phyloP scores from a whole-genome alignment of 2,329 filamentous ascomycete genomes.

The Hymenoscyphus salicellus region DNA sequence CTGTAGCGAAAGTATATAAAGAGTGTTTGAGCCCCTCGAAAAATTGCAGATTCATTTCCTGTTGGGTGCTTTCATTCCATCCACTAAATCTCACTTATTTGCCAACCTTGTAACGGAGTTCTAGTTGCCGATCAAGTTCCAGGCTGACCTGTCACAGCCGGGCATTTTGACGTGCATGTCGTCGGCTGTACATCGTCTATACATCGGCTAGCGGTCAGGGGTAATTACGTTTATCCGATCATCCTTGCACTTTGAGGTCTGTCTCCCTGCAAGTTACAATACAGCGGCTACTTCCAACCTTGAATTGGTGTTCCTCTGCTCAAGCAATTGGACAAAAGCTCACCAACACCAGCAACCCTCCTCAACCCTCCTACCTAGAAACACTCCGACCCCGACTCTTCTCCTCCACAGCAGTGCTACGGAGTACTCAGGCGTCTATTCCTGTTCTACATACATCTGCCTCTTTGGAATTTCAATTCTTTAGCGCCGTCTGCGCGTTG shows the following conservation, averaged over 20 bases:
- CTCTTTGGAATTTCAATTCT: neutral
- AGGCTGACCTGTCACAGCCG: neutral
- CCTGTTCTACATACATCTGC: neutral
- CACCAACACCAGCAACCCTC: neutral
- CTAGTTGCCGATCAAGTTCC: neutral
- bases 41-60: constrained; percentile 17
- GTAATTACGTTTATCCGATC: too few species aligned
- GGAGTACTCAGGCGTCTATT: neutral
- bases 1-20: constrained; percentile 31
- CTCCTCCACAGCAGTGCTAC: neutral
- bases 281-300: neutral
- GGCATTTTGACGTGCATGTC: neutral
- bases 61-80: constrained; percentile 20
- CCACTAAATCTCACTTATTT: neutral
- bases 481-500: neutral
- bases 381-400: neutral
- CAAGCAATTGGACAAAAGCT: neutral
- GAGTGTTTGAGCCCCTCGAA: constrained; percentile 14
- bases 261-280: neutral
- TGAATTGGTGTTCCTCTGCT: neutral
- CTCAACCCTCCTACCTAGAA: neutral
- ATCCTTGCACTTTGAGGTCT: too few species aligned
- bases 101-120: neutral
- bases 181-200: too few species aligned
- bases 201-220: too few species aligned